These are phyloP conservation scores for Theobroma cacao DNA, from an alignment of 345 rosid genomes.

Conservation along the genomic window DNA sequence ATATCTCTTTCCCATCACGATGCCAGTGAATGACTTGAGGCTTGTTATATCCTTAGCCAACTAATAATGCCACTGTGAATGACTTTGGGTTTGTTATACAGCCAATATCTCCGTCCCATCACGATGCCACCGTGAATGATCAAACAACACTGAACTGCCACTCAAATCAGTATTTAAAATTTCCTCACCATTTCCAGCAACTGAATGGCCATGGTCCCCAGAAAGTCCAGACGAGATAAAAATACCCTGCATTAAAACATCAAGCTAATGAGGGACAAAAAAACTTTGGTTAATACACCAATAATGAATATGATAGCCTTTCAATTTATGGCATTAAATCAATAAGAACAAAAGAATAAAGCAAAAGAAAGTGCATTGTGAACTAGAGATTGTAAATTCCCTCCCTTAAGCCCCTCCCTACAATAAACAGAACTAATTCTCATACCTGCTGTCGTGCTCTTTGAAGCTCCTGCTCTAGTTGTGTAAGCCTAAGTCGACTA, in stretches of 20 bases:
- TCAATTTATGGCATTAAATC: not conserved
- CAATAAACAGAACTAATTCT: not conserved
- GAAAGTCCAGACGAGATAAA: slow-evolving; percentile 44
- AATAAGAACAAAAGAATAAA: not conserved
- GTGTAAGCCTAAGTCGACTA: slow-evolving; percentile 61
- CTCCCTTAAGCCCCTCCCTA: not conserved
- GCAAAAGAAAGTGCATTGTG: not conserved
- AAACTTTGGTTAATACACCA: not conserved
- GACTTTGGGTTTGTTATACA: not conserved
- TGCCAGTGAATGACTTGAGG: not conserved
- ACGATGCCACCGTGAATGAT: not conserved
- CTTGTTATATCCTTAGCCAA: not conserved
- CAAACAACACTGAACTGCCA: not conserved
- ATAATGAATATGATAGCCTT: not conserved
- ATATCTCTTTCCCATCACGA: not conserved
- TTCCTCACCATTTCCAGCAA: slow-evolving; percentile 54
- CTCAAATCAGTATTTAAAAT: not conserved
- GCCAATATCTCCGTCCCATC: not conserved
- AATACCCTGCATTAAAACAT: slow-evolving; percentile 42
- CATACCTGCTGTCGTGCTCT: slow-evolving; percentile 73
- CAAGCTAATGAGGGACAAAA: not conserved
- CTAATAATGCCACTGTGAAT: not conserved
- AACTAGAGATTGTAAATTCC: not conserved
- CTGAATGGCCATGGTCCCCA: slow-evolving; percentile 42
- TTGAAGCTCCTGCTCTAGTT: slow-evolving; percentile 86